phyloP scores from a whole-genome alignment of 2,329 filamentous ascomycete genomes.

The Hortaea sp. region DNA sequence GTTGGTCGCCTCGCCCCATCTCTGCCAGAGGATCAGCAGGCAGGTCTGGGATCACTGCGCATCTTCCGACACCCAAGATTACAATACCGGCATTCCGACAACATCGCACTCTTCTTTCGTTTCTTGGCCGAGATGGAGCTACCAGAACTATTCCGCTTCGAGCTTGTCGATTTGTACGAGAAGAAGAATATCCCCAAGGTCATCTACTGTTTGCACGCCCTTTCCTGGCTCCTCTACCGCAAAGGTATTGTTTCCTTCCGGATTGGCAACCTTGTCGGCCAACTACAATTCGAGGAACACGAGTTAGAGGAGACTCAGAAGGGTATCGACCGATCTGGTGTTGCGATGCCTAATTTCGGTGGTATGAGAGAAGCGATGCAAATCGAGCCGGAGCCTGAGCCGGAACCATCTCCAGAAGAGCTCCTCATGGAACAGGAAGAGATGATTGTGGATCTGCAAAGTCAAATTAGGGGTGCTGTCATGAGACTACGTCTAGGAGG shows the following conservation, averaged over 20 bases:
- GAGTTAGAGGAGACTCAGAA: slow-evolving; percentile 96
- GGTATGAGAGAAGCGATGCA: slow-evolving; percentile 96
- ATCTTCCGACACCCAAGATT: slow-evolving; percentile 81
- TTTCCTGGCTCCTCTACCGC: slow-evolving; percentile 93
- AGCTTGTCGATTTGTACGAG: slow-evolving; percentile 94
- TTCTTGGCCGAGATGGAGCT: slow-evolving; percentile 86
- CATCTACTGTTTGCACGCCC: slow-evolving; percentile 94
- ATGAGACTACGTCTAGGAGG: slow-evolving; percentile 66
- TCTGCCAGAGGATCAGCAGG: slow-evolving; percentile 42
- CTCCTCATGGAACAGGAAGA: slow-evolving; percentile 66
- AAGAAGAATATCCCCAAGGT: slow-evolving; percentile 99
- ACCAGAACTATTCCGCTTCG: slow-evolving; percentile 92
- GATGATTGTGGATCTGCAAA: slow-evolving; percentile 69
- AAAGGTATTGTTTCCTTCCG: slow-evolving; percentile 92
- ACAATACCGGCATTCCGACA: slow-evolving; percentile 94
- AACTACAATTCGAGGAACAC: slow-evolving; percentile 94
- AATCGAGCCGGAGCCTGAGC: slow-evolving; percentile 64
- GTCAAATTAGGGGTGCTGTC: slow-evolving; percentile 73
- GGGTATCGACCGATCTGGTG: slow-evolving; percentile 86
- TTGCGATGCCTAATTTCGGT: slow-evolving; percentile 94
- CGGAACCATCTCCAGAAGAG: slow-evolving; percentile 80
- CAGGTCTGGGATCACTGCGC: slow-evolving; percentile 33
- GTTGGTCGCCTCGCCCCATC: slow-evolving; percentile 80
- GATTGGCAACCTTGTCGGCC: slow-evolving; percentile 92
- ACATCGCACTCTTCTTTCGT: slow-evolving; percentile 91